Percentiles rank a stretch among this genome's conserved stretches.
phyloP scores from a whole-genome alignment of 2,329 filamentous ascomycete species.

The Penicillium capsulatum region DNA sequence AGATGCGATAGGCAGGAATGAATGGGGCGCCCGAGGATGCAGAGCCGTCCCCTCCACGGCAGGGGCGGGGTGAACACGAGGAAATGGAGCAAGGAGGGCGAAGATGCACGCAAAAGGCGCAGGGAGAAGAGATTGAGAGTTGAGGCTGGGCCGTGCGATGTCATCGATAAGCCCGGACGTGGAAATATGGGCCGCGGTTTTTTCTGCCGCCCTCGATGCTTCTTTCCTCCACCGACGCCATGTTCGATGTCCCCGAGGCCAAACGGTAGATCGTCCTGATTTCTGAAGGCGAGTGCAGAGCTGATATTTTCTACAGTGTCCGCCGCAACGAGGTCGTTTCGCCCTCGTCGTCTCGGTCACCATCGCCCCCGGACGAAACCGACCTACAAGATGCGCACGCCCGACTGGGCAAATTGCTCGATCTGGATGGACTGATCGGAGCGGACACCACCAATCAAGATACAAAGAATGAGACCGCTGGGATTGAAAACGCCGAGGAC shows the following conservation, averaged over 20 bases:
- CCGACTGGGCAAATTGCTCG: conserved; percentile 32
- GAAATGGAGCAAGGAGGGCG: background rate
- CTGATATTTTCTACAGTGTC: conserved; percentile 24
- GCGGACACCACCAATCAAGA: conserved; percentile 1
- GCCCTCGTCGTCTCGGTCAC: conserved; percentile 27
- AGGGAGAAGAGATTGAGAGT: background rate
- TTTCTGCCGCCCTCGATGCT: conserved; percentile 3
- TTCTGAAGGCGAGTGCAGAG: too few relatives aligned
- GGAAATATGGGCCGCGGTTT: conserved; percentile 5
- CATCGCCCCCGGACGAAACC: conserved; percentile 29
- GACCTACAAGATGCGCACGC: conserved; percentile 28
- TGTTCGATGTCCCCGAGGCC: conserved; percentile 38
- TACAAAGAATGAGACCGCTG: conserved; percentile 3
- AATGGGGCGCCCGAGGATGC: conserved; percentile 14
- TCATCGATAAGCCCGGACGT: conserved; percentile 17
- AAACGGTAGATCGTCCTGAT: conserved; percentile 35
- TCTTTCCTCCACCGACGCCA: conserved; percentile 9
- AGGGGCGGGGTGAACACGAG: background rate
- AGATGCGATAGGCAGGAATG: conserved; percentile 19
- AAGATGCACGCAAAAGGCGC: too few relatives aligned
- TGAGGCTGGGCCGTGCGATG: conserved; percentile 20
- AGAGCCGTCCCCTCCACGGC: conserved; percentile 7
- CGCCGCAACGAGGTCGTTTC: conserved; percentile 37
- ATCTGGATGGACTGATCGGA: conserved; percentile 28
- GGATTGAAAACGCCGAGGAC: conserved; percentile 12